Percentiles rank a stretch among this genome's conserved stretches.
phyloP scores from a whole-genome alignment of 495 filamentous ascomycete species.

The Massariosphaeria phaeospora region DNA sequence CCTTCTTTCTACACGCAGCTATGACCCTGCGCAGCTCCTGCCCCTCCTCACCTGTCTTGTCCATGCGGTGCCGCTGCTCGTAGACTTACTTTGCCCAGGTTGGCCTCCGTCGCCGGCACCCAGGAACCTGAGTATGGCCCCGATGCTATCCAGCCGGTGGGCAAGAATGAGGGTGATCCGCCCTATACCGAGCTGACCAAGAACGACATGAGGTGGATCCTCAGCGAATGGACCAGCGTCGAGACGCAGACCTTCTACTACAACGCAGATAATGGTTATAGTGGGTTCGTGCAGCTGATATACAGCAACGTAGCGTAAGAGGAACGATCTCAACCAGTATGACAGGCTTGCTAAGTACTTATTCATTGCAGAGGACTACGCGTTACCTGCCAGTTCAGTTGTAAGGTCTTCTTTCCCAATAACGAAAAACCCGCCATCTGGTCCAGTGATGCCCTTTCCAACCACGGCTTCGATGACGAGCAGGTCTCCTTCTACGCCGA shows the following conservation, averaged over 20 bases:
- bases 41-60: neutral
- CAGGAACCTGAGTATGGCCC: slow-evolving; percentile 96
- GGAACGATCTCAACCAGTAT: neutral
- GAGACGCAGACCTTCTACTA: slow-evolving; percentile 98
- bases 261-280: slow-evolving; percentile 67
- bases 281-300: slow-evolving; percentile 83
- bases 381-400: slow-evolving; percentile 85
- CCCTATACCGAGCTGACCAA: slow-evolving; percentile 76
- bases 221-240: slow-evolving; percentile 76
- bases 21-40: neutral
- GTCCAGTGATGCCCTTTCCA: slow-evolving; percentile 68
- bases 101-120: slow-evolving; percentile 88
- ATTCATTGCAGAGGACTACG: slow-evolving; percentile 64
- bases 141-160: slow-evolving; percentile 77
- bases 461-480: slow-evolving; percentile 78
- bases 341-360: slow-evolving; percentile 18
- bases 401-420: slow-evolving; percentile 75
- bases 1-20: neutral
- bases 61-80: slow-evolving; percentile 2
- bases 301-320: slow-evolving; percentile 96
- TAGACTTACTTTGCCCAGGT: slow-evolving; percentile 47
- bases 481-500: slow-evolving; percentile 79
- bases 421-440: slow-evolving; percentile 65
- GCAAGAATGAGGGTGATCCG: slow-evolving; percentile 68
- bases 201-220: slow-evolving; percentile 75